These are phyloP conservation scores for Mycena olivaceomarginata DNA, from an alignment of 768 basidiomycete genomes.

Conservation along the genomic window DNA sequence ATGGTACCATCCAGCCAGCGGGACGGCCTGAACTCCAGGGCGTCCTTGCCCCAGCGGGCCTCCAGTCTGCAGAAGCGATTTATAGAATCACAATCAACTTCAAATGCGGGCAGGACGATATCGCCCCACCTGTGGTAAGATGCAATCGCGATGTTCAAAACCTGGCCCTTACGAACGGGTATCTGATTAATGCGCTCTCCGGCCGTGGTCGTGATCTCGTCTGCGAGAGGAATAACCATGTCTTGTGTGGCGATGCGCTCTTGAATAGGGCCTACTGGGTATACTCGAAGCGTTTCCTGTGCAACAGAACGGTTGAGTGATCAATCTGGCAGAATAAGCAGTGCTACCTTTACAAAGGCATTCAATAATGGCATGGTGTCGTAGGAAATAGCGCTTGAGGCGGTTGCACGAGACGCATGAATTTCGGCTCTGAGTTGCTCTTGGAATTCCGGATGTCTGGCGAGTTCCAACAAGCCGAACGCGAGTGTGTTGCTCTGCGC, in stretches of 20 bases:
- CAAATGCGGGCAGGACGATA: not conserved
- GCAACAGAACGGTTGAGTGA: no score
- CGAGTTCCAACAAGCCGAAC: constrained; percentile 34
- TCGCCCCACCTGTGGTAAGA: constrained; percentile 32
- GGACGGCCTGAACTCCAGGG: not conserved
- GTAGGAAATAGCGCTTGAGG: not conserved
- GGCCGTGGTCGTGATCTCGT: constrained; percentile 4
- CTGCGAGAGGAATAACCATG: constrained; percentile 26
- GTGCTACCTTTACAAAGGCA: constrained; percentile 41
- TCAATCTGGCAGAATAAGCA: no score
- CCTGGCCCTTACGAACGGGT: constrained; percentile 33
- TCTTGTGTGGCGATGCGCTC: constrained; percentile 36
- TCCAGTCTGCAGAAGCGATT: not conserved
- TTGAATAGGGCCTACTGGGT: constrained; percentile 3
- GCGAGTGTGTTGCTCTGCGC: constrained; percentile 24
- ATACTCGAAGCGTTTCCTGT: constrained; percentile 39
- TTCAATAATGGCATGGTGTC: constrained; percentile 39
- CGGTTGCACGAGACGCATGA: not conserved
- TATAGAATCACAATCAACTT: no score
- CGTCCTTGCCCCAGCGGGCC: constrained; percentile 1
- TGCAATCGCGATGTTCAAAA: constrained; percentile 9
- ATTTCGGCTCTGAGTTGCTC: constrained; percentile 31
- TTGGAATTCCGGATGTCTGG: constrained; percentile 30
- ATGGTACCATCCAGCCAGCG: constrained; percentile 2
- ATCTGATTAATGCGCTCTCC: constrained; percentile 13